phyloP scores from a whole-genome alignment of 306 rosid species.

The Trichosanthes truncata region DNA sequence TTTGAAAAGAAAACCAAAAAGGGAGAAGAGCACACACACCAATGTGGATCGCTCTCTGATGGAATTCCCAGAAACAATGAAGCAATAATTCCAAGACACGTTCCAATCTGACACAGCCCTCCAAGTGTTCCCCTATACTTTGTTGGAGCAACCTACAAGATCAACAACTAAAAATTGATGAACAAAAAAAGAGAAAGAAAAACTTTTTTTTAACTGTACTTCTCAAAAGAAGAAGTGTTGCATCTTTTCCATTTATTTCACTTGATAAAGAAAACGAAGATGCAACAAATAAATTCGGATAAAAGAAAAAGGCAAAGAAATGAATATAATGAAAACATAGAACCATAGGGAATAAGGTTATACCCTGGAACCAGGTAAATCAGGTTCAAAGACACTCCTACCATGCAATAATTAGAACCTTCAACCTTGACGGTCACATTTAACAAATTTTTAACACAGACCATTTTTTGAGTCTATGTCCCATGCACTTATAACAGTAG shows the following conservation, averaged over 20 bases:
- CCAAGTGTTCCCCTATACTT: slow-evolving; percentile 84
- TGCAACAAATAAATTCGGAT: background rate
- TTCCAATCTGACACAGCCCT: slow-evolving; percentile 70
- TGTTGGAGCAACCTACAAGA: slow-evolving; percentile 75
- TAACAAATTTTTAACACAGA: background rate
- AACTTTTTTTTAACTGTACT: background rate
- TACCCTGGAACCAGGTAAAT: background rate
- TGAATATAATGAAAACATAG: background rate
- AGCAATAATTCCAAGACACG: slow-evolving; percentile 81
- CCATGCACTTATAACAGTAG: background rate
- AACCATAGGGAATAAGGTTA: background rate
- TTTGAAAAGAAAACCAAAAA: background rate
- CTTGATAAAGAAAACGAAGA: background rate
- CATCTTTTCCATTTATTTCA: background rate
- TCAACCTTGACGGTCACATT: background rate
- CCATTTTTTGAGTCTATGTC: background rate
- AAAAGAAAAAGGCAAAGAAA: no score
- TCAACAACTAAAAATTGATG: background rate
- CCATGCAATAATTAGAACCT: background rate
- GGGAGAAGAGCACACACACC: slow-evolving; percentile 33
- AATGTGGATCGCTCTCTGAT: slow-evolving; percentile 64
- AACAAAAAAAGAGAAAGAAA: background rate
- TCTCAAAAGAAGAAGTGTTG: background rate
- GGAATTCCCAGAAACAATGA: slow-evolving; percentile 71
- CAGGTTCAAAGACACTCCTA: background rate